Evolutionary conservation across 2,329 filamentous ascomycete species (phyloP).

Genomic region (Celoporthe dispersa): DNA sequence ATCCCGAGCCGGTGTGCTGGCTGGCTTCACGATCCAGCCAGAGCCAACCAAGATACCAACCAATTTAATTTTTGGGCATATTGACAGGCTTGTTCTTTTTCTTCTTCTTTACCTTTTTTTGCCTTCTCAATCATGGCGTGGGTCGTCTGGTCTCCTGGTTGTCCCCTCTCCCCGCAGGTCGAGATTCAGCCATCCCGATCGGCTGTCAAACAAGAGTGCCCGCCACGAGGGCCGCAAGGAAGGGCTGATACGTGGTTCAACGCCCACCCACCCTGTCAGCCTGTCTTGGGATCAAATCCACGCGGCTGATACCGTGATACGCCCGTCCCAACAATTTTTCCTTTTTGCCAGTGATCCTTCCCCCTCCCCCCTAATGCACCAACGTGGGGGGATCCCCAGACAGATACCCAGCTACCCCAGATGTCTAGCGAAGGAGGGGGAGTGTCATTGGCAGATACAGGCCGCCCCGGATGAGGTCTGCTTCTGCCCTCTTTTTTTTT

Average conservation of each 20-base stretch:
- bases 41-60: not conserved
- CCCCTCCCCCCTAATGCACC: not conserved
- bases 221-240: not conserved
- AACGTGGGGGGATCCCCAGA: not conserved
- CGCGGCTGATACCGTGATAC: conserved; percentile 3
- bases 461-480: not conserved
- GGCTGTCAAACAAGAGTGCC: not conserved
- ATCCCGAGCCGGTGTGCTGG: not conserved
- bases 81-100: not conserved
- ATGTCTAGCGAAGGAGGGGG: not conserved
- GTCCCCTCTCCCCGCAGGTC: conserved; percentile 10
- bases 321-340: conserved; percentile 2
- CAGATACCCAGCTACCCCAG: not conserved
- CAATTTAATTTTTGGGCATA: not conserved
- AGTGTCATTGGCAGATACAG: not conserved
- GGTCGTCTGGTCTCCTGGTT: not conserved
- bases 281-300: not conserved
- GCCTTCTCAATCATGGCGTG: not conserved
- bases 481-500: not conserved
- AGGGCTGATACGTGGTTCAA: conserved; percentile 2
- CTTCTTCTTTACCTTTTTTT: no score
- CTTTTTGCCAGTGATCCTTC: not conserved
- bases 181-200: conserved; percentile 3
- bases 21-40: not conserved
- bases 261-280: not conserved